A percentile compares a stretch with the other conserved stretches of the same genome.
These are phyloP conservation scores for Rhizophagus prolifer DNA, from an alignment of 192 early-diverging fungal species.

Conservation along the genomic window DNA sequence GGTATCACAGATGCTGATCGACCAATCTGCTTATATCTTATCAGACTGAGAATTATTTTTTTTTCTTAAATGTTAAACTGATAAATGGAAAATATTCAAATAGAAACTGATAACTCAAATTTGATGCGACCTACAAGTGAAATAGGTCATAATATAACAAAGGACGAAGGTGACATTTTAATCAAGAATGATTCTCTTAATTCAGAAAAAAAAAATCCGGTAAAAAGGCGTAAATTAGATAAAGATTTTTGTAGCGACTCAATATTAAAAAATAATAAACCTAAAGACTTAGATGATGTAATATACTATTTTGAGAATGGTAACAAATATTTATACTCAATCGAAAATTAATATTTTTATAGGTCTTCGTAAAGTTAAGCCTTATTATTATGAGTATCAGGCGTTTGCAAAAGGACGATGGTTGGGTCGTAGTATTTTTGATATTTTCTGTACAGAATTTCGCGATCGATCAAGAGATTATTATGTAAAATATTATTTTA, in stretches of 20 bases:
- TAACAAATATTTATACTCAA: neutral
- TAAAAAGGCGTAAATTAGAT: neutral
- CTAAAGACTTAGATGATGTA: neutral
- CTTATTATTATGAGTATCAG: conserved; percentile 81
- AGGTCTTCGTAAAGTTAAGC: conserved; percentile 80
- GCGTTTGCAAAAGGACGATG: conserved; percentile 91
- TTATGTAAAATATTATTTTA: conserved; percentile 59
- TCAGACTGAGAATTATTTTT: no score
- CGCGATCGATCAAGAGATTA: conserved; percentile 76
- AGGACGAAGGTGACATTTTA: neutral
- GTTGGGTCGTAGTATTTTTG: conserved; percentile 71
- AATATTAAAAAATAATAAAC: neutral
- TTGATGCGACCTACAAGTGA: neutral
- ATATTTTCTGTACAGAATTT: conserved; percentile 87
- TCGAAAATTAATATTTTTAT: neutral
- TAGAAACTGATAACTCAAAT: neutral
- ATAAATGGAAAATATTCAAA: neutral
- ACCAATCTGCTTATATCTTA: no score
- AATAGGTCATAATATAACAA: neutral
- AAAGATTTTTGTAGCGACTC: neutral
- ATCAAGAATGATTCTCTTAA: neutral
- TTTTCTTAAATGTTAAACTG: no score
- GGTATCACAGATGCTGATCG: no score
- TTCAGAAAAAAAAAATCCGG: neutral
- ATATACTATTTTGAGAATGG: neutral